phyloP scores from a whole-genome alignment of 164 flowering plant species.

The Nymphaea colorata region DNA sequence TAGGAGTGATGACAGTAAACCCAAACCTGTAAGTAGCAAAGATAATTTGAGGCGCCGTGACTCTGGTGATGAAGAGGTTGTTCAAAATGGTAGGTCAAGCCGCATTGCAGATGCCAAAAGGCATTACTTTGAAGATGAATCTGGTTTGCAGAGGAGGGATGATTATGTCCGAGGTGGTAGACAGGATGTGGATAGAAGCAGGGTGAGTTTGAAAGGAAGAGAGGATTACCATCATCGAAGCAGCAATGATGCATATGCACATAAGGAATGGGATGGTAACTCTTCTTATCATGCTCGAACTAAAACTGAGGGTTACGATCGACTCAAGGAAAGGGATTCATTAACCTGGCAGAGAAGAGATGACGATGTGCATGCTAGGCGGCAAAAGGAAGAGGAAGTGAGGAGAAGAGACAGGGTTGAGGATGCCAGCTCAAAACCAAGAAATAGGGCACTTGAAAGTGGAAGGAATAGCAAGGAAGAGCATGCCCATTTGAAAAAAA shows the following conservation, averaged over 20 bases:
- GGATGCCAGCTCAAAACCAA: conserved; percentile 45
- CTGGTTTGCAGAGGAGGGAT: conserved; percentile 31
- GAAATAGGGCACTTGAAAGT: conserved; percentile 50
- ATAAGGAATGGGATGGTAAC: conserved; percentile 46
- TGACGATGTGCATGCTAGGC: conserved; percentile 49
- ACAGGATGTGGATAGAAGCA: conserved; percentile 42
- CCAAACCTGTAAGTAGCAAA: conserved; percentile 64
- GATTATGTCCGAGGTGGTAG: conserved; percentile 27
- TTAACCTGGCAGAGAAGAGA: conserved; percentile 53
- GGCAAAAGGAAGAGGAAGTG: conserved; percentile 44
- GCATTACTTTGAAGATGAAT: conserved; percentile 39
- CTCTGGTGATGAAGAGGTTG: conserved; percentile 60
- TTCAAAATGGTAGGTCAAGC: conserved; percentile 40
- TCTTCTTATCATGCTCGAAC: conserved; percentile 20
- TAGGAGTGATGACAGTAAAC: conserved; percentile 75
- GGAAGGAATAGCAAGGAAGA: conserved; percentile 65
- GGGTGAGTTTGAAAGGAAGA: conserved; percentile 31
- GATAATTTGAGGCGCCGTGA: conserved; percentile 45
- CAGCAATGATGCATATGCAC: conserved; percentile 16
- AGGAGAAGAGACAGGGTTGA: conserved; percentile 59
- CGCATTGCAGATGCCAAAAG: conserved; percentile 26
- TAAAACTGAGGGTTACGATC: conserved; percentile 45
- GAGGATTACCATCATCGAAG: conserved; percentile 27
- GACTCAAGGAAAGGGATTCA: conserved; percentile 60
- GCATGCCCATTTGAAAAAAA: conserved; percentile 41